phyloP scores from a whole-genome alignment of 2,329 filamentous ascomycete genomes.

The Corniculantispora saksenae region DNA sequence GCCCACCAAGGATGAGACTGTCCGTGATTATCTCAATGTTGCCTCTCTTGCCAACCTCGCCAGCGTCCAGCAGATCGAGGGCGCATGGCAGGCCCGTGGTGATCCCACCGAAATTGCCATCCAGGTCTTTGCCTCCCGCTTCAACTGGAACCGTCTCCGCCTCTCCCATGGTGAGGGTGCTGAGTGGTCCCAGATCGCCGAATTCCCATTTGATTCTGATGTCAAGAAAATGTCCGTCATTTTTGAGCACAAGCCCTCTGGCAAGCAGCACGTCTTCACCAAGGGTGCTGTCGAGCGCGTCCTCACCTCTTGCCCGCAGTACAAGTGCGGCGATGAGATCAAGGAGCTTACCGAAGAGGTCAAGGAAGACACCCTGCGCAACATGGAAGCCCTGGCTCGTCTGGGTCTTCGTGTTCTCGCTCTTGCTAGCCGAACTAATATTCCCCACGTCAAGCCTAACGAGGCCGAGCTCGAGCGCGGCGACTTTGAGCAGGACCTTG shows the following conservation, averaged over 20 bases:
- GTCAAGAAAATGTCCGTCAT: slow-evolving; percentile 79
- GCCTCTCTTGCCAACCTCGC: slow-evolving; percentile 68
- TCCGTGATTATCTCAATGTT: slow-evolving; percentile 61
- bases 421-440: slow-evolving; percentile 56
- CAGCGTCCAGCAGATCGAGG: slow-evolving; percentile 55
- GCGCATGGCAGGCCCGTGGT: slow-evolving; percentile 63
- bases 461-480: slow-evolving; percentile 51
- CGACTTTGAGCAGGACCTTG: slow-evolving; percentile 60
- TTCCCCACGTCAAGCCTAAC: slow-evolving; percentile 35
- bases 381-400: slow-evolving; percentile 68
- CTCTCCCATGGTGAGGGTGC: slow-evolving; percentile 52
- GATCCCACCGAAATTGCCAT: slow-evolving; percentile 71
- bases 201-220: slow-evolving; percentile 73
- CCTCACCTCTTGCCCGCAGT: slow-evolving; percentile 59
- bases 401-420: slow-evolving; percentile 71
- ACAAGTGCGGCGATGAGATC: slow-evolving; percentile 46
- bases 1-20: slow-evolving; percentile 45
- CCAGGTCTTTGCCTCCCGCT: slow-evolving; percentile 71
- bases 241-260: slow-evolving; percentile 47
- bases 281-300: slow-evolving; percentile 72
- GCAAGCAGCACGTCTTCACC: slow-evolving; percentile 55
- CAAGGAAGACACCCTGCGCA: slow-evolving; percentile 58
- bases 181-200: slow-evolving; percentile 60
- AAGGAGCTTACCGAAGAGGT: slow-evolving; percentile 53
- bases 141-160: slow-evolving; percentile 60